Base-by-base conservation (phyloP, 108 stramenopile genomes). In the Discostella pseudostelligera region DNA sequence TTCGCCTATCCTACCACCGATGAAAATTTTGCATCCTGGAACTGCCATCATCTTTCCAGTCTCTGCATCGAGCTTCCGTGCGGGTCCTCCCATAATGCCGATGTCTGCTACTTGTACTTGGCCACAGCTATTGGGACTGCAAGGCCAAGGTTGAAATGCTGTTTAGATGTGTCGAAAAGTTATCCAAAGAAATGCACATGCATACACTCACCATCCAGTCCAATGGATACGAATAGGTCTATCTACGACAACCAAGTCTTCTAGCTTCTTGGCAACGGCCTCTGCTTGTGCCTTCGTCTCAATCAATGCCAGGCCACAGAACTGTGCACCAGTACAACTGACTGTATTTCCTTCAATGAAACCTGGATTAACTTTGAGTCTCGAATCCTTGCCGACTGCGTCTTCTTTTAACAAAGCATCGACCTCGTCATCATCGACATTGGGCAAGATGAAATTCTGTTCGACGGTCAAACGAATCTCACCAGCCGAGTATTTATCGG, bases 41-140 rank as follows among this genome's bases (percentile, higher is more conserved):
- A 90, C 89, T 24, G 93, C 95, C 76, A 92, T 87, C 48, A 79
- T 81, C 82, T 96, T 96, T 24, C 93, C 93, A 57, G 83, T 81
- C 28, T 62, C 83, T 20, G 59, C 56, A 39, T 89, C 79, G 19
- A 86, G 70, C 70, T 90, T 87, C 49, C 76, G 61, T 13, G 95
- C 95, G 19, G 95, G 95, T 46, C 83, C 93, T 37, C 96, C 96
- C 96, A 97, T 97, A 64, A 97, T 86, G 35, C 95, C 96, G 63
- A 96, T 95, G 62, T 97, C 96, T 20, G 92, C 96, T 4, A 81
- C 90, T 82, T 97, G 96, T 45, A 88, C 95, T 79, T 97, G 96
- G 17, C 94, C 96, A 66, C 96, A 97, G 45, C 80, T 83, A 67
- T 97, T 97, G 1, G 97, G 97, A 69, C 92, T 83, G 62, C 25